A percentile compares a stretch with the other conserved stretches of the same genome.
phyloP scores from a whole-genome alignment of 768 basidiomycete species.

The Boletus huronensis region DNA sequence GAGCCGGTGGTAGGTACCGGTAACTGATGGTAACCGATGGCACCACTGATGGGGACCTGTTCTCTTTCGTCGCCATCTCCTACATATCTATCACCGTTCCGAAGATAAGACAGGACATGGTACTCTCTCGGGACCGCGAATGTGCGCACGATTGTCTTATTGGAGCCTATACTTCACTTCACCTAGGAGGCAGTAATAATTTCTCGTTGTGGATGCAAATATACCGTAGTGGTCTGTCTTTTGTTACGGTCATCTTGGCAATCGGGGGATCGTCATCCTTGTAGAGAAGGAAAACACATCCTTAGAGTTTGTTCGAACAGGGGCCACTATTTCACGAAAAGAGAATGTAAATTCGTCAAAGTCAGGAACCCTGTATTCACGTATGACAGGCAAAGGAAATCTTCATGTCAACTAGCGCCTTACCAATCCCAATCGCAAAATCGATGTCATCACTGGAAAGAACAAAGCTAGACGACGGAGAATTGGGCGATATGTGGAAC shows the following conservation, averaged over 20 bases:
- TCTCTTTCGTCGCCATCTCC: neutral
- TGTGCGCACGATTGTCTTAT: neutral
- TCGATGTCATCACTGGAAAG: slow-evolving; percentile 66
- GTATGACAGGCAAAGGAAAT: slow-evolving; percentile 54
- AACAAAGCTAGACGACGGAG: slow-evolving; percentile 33
- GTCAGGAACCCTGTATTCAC: neutral
- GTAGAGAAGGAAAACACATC: neutral
- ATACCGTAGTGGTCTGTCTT: neutral
- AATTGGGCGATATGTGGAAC: slow-evolving; percentile 68
- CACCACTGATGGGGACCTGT: no score
- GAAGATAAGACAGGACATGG: neutral
- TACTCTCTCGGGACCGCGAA: neutral
- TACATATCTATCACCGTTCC: neutral
- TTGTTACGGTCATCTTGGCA: neutral
- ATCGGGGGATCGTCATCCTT: neutral
- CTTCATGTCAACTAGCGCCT: slow-evolving; percentile 60
- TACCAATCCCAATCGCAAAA: slow-evolving; percentile 74
- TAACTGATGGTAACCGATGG: no score
- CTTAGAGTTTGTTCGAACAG: neutral
- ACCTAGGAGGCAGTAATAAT: neutral
- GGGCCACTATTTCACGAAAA: neutral
- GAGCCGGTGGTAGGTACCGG: no score
- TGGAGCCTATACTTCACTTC: neutral
- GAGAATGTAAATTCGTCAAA: neutral
- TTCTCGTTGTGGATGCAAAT: neutral